phyloP scores from a whole-genome alignment of 306 rosid species.

The Trifolium pratense region DNA sequence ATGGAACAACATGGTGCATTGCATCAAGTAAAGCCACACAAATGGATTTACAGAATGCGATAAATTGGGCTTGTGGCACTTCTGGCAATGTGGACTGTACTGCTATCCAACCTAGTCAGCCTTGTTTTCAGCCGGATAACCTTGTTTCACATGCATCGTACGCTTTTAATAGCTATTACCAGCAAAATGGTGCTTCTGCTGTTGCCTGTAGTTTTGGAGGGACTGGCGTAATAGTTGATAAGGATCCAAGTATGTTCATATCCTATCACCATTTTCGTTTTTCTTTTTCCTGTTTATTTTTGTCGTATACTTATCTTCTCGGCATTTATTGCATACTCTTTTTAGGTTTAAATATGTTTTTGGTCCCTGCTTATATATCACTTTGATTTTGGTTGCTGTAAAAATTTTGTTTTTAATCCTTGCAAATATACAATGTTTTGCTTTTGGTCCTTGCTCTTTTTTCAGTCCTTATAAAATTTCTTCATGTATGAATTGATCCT shows the following conservation, averaged over 20 bases:
- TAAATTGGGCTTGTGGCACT: slow-evolving; percentile 97
- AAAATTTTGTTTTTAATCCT: no score
- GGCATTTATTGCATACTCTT: neutral
- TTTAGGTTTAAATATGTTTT: neutral
- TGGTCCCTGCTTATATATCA: no score
- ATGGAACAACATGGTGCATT: slow-evolving; percentile 89
- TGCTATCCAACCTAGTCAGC: slow-evolving; percentile 92
- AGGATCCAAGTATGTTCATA: slow-evolving; percentile 87
- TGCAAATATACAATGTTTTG: no score
- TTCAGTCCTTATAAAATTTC: no score
- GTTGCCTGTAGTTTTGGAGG: slow-evolving; percentile 96
- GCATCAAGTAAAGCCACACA: slow-evolving; percentile 85
- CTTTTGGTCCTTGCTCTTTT: no score
- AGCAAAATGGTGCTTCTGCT: slow-evolving; percentile 93
- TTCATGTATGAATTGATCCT: no score
- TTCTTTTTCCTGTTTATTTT: neutral
- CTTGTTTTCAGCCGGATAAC: slow-evolving; percentile 93
- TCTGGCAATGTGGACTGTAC: slow-evolving; percentile 94
- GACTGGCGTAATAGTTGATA: slow-evolving; percentile 73
- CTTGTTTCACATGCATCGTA: slow-evolving; percentile 83
- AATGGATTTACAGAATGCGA: slow-evolving; percentile 84
- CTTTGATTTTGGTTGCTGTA: no score
- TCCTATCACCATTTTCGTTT: slow-evolving; percentile 2
- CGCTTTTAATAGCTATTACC: slow-evolving; percentile 88
- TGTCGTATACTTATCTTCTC: neutral